Conservation (phyloP, 768 basidiomycete genomes). For the Podaxis rugospora region DNA sequence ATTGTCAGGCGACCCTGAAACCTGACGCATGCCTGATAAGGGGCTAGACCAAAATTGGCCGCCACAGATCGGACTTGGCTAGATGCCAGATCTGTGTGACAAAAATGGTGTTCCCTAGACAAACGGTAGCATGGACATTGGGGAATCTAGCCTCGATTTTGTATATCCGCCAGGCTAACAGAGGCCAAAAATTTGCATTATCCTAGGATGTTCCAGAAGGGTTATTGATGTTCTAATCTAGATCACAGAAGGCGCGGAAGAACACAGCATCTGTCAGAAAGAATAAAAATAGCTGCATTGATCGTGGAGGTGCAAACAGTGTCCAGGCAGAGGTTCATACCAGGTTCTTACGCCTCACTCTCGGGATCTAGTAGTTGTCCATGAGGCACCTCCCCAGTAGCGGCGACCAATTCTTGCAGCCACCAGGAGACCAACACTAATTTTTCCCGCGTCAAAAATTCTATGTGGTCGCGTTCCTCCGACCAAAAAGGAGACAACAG, state of each 20-base stretch:
- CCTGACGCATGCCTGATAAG: constrained; percentile 7
- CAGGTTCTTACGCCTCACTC: not conserved
- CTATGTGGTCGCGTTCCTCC: constrained; percentile 66
- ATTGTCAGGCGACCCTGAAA: constrained; percentile 8
- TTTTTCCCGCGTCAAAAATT: constrained; percentile 59
- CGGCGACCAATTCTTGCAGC: constrained; percentile 42
- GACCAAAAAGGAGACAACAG: constrained; percentile 51
- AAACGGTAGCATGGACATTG: not conserved
- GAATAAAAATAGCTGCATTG: constrained; percentile 8
- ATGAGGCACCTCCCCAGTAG: constrained; percentile 43
- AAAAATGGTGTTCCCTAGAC: not conserved
- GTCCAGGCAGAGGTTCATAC: not conserved
- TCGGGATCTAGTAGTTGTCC: constrained; percentile 13
- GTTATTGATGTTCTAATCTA: constrained; percentile 8
- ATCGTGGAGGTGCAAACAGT: not conserved
- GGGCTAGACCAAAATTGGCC: not conserved
- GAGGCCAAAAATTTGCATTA: not conserved
- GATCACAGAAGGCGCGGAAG: constrained; percentile 8
- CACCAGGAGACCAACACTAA: constrained; percentile 42
- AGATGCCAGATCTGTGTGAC: not conserved
- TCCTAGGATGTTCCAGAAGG: constrained; percentile 6
- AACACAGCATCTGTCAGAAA: constrained; percentile 10
- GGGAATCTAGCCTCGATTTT: not conserved
- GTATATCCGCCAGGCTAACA: not conserved
- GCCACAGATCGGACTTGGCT: constrained; percentile 1